Percentiles rank a stretch among this genome's conserved stretches.
Conservation (phyloP, 768 basidiomycete genomes). For the Lenzites betulinus region DNA sequence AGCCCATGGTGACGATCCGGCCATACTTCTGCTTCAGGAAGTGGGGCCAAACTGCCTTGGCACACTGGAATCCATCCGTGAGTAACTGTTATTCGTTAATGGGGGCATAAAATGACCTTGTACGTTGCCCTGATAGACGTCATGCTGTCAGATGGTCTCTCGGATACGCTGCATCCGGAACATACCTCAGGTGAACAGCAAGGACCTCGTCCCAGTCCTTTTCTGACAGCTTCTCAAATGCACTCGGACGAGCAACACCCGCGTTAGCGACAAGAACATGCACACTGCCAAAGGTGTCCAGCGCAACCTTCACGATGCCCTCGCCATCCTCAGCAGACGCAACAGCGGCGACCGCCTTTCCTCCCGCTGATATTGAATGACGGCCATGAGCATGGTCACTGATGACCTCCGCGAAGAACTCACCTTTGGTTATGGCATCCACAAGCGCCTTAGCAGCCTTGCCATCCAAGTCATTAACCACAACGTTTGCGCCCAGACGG, state of each 20-base stretch:
- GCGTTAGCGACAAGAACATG: constrained; percentile 93
- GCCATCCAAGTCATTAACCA: constrained; percentile 92
- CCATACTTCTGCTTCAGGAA: constrained; percentile 98
- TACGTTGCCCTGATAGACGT: constrained; percentile 66
- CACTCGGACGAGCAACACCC: constrained; percentile 92
- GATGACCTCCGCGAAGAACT: constrained; percentile 18
- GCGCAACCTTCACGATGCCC: constrained; percentile 79
- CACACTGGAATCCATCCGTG: constrained; percentile 54
- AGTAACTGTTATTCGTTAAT: neutral
- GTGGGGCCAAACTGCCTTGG: constrained; percentile 93
- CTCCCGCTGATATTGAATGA: constrained; percentile 60
- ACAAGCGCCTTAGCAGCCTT: constrained; percentile 84
- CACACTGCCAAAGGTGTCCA: constrained; percentile 85
- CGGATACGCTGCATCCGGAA: neutral
- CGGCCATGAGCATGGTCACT: neutral
- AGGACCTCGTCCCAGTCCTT: constrained; percentile 95
- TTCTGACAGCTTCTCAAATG: constrained; percentile 85
- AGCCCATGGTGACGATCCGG: constrained; percentile 92
- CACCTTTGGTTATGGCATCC: constrained; percentile 82
- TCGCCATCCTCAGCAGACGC: constrained; percentile 94
- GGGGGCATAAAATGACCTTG: constrained; percentile 51
- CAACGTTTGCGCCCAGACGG: constrained; percentile 92
- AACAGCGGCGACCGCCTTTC: constrained; percentile 80
- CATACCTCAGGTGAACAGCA: constrained; percentile 74
- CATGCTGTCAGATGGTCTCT: constrained; percentile 3